These are phyloP conservation scores for Wickerhamiella brachini DNA, from an alignment of 805 yeast genomes.

Conservation along the genomic window DNA sequence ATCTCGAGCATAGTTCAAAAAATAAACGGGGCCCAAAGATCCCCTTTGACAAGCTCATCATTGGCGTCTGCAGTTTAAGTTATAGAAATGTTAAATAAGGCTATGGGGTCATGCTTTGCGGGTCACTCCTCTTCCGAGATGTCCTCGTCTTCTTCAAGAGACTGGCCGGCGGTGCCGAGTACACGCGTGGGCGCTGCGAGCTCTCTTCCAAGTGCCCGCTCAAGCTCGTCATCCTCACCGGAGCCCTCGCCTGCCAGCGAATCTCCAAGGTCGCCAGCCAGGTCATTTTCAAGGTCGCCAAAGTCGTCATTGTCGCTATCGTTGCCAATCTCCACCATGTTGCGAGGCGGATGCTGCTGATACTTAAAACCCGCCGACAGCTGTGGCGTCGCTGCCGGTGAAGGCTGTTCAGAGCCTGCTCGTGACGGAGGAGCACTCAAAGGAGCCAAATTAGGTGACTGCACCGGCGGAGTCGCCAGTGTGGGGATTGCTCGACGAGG, in stretches of 20 bases:
- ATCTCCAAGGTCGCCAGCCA: conserved; percentile 20
- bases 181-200: neutral
- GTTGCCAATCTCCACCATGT: neutral
- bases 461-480: neutral
- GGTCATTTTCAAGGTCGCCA: conserved; percentile 20
- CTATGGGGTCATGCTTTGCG: neutral
- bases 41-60: too few relatives aligned
- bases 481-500: neutral
- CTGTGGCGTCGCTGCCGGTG: neutral
- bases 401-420: neutral
- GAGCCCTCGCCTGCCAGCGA: neutral
- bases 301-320: conserved; percentile 19
- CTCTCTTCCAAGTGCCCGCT: neutral
- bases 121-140: conserved; percentile 15
- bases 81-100: neutral
- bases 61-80: too few relatives aligned
- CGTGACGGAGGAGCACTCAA: neutral
- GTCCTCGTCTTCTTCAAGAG: conserved; percentile 11
- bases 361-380: neutral
- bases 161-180: conserved; percentile 12
- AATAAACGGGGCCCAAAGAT: too few relatives aligned
- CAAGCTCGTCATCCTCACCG: conserved; percentile 11
- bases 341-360: neutral
- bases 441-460: neutral
- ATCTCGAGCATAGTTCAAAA: neutral